phyloP scores from a whole-genome alignment of 441 rosid genomes.

The Cnidoscolus chayamansa region DNA sequence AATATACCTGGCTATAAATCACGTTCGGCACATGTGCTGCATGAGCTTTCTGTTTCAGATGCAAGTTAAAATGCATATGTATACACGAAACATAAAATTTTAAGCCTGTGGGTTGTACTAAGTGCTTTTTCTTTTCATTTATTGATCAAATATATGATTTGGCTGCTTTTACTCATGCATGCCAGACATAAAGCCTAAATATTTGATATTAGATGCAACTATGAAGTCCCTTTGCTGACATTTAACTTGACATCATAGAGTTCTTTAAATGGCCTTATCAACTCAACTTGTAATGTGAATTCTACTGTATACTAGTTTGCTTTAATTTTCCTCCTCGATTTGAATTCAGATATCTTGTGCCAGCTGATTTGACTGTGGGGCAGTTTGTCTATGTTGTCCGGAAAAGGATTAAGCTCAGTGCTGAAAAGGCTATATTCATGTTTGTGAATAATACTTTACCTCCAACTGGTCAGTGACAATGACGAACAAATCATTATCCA shows the following conservation, averaged over 20 bases:
- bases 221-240: neutral
- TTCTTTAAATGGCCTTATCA: neutral
- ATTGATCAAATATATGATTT: neutral
- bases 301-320: neutral
- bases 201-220: neutral
- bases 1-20: neutral
- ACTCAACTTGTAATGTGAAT: neutral
- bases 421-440: slow-evolving; percentile 91
- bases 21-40: neutral
- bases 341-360: slow-evolving; percentile 76
- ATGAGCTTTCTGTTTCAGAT: neutral
- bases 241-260: neutral
- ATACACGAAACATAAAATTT: neutral
- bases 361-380: slow-evolving; percentile 91
- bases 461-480: slow-evolving; percentile 58
- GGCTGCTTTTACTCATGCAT: neutral
- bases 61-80: neutral
- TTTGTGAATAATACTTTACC: slow-evolving; percentile 82
- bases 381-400: slow-evolving; percentile 92
- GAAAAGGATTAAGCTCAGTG: slow-evolving; percentile 89
- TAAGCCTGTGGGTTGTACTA: neutral
- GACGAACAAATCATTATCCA: neutral
- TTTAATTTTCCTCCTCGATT: neutral
- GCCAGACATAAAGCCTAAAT: neutral
- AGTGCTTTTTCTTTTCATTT: neutral